phyloP scores from a whole-genome alignment of 2,329 filamentous ascomycete genomes.

The Sporothrix dimorphospora region DNA sequence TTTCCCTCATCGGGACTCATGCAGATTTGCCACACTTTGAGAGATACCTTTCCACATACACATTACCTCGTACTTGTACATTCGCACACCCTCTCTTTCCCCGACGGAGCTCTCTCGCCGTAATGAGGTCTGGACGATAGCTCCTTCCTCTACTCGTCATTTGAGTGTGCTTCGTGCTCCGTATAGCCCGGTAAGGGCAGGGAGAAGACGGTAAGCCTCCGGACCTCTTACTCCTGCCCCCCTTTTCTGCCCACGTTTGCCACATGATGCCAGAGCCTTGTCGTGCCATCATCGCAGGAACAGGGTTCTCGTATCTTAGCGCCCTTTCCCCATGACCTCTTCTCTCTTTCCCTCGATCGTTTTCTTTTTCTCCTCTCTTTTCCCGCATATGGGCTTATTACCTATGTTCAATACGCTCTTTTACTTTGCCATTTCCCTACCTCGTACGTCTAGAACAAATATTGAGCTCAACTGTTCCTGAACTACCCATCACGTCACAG shows the following conservation, averaged over 20 bases:
- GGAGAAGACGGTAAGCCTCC: background rate
- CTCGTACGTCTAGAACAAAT: background rate
- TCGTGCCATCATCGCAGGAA: constrained; percentile 15
- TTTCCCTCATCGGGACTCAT: background rate
- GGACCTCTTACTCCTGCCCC: background rate
- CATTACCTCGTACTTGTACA: background rate
- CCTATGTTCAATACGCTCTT: background rate
- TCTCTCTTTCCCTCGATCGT: background rate
- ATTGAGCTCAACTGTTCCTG: background rate
- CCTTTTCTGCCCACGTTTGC: constrained; percentile 7
- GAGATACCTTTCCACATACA: background rate
- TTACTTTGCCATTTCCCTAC: background rate
- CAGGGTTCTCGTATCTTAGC: background rate
- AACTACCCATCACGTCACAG: background rate
- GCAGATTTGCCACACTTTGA: background rate
- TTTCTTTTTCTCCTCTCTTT: background rate
- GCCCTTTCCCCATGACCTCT: background rate
- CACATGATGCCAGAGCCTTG: constrained; percentile 22
- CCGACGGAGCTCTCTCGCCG: background rate
- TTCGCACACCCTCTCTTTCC: background rate
- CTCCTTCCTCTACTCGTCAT: background rate
- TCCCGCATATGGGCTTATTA: background rate
- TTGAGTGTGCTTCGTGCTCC: background rate
- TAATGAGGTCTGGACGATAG: background rate
- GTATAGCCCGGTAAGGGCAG: background rate